Evolutionary conservation across 768 basidiomycete species (phyloP).

Genomic region (Mycena maculata): DNA sequence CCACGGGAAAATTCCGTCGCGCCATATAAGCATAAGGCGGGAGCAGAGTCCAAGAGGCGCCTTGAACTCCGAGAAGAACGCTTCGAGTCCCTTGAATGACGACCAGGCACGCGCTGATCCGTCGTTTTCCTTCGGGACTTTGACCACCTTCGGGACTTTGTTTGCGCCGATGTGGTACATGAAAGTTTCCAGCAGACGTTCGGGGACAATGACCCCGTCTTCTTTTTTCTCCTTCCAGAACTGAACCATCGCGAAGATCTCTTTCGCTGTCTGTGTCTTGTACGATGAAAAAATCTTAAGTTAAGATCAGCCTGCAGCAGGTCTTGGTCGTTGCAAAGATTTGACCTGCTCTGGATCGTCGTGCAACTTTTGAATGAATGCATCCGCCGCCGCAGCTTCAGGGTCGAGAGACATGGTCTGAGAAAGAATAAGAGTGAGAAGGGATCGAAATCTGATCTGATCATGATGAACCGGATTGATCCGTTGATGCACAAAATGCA

Average conservation of each 20-base stretch:
- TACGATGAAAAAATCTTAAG: no score
- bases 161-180: conserved; percentile 1
- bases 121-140: conserved; percentile 6
- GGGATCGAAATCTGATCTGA: no score
- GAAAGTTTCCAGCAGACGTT: neutral
- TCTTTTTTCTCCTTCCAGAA: neutral
- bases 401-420: no score
- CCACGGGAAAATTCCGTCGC: conserved; percentile 17
- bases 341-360: no score
- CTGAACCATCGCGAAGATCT: neutral
- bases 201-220: neutral
- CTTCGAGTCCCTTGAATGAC: neutral
- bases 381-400: no score
- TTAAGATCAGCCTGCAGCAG: no score
- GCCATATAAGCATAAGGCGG: conserved; percentile 16
- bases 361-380: no score
- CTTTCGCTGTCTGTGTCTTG: conserved; percentile 1
- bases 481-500: no score
- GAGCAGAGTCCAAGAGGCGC: conserved; percentile 2
- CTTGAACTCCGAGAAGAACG: neutral
- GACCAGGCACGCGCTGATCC: conserved; percentile 18
- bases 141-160: conserved; percentile 4
- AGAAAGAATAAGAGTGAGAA: no score
- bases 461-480: no score
- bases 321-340: no score